These are phyloP conservation scores for Sclerotinia nivalis DNA, from an alignment of 2,329 filamentous ascomycete genomes.

Conservation along the genomic window DNA sequence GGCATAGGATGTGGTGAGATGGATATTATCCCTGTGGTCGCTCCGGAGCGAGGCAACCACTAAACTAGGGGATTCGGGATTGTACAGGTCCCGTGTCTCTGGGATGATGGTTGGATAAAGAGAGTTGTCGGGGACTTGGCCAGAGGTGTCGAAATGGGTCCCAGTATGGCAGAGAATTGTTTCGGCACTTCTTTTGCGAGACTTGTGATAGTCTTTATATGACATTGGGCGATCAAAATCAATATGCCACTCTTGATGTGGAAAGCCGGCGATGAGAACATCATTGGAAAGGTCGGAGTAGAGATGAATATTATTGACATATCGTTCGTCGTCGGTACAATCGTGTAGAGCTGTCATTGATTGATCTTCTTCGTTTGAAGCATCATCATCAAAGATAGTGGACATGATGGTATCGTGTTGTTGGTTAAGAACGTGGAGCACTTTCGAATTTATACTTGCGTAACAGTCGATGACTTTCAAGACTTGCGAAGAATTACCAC, in stretches of 20 bases:
- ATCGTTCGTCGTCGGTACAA: neutral
- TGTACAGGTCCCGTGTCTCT: neutral
- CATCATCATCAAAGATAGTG: neutral
- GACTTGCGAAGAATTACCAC: too few species aligned
- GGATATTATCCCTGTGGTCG: neutral
- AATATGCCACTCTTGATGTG: neutral
- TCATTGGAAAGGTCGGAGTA: neutral
- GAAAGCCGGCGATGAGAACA: neutral
- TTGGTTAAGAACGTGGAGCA: neutral
- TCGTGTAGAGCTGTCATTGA: neutral
- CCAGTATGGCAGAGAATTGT: neutral
- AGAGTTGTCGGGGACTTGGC: neutral
- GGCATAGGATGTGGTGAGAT: neutral
- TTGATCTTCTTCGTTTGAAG: neutral
- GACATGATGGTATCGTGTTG: neutral
- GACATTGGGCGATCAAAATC: neutral
- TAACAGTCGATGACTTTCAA: too few species aligned
- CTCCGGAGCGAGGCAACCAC: neutral
- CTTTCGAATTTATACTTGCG: too few species aligned
- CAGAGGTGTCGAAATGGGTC: neutral
- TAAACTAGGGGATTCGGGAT: neutral
- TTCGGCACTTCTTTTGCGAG: neutral
- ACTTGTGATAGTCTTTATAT: too few species aligned
- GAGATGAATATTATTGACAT: neutral
- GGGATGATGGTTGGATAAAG: neutral